Conservation (phyloP, 2,329 filamentous ascomycete genomes). For the Pseudogymnoascus sp. region DNA sequence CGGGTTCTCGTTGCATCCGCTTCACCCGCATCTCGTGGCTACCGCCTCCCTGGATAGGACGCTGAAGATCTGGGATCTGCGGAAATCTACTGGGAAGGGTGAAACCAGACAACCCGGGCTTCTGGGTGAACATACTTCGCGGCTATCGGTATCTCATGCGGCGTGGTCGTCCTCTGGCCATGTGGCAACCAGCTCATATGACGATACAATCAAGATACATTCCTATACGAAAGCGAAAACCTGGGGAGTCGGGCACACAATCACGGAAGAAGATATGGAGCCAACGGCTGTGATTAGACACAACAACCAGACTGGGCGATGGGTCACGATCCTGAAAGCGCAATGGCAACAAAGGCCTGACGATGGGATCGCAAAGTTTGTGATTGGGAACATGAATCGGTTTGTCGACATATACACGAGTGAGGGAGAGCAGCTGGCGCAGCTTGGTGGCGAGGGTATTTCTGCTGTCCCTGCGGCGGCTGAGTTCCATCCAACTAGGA, state of each 20-base stretch:
- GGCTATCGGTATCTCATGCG: constrained; percentile 83
- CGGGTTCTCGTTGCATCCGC: constrained; percentile 78
- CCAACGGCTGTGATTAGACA: constrained; percentile 66
- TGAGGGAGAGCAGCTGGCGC: constrained; percentile 78
- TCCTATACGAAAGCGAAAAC: constrained; percentile 56
- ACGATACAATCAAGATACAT: constrained; percentile 92
- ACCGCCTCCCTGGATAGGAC: constrained; percentile 87
- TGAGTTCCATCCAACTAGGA: constrained; percentile 75
- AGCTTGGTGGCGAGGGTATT: constrained; percentile 80
- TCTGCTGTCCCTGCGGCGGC: constrained; percentile 91
- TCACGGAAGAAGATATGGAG: constrained; percentile 57
- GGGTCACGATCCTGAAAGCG: constrained; percentile 75
- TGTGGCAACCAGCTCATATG: constrained; percentile 86
- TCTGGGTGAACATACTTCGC: constrained; percentile 73
- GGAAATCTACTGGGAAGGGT: constrained; percentile 63
- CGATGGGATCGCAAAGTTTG: constrained; percentile 78
- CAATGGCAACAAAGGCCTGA: constrained; percentile 81
- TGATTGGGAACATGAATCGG: constrained; percentile 94
- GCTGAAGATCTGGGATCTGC: constrained; percentile 85
- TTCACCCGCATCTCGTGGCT: constrained; percentile 72
- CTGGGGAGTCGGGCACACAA: constrained; percentile 51
- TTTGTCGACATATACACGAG: constrained; percentile 87
- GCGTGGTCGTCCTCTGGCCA: constrained; percentile 81
- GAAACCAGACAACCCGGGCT: constrained; percentile 57
- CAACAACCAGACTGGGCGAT: constrained; percentile 93